A percentile compares a stretch with the other conserved stretches of the same genome.
Conservation (phyloP, 257 asterid genomes). For the Mitragyna speciosa region DNA sequence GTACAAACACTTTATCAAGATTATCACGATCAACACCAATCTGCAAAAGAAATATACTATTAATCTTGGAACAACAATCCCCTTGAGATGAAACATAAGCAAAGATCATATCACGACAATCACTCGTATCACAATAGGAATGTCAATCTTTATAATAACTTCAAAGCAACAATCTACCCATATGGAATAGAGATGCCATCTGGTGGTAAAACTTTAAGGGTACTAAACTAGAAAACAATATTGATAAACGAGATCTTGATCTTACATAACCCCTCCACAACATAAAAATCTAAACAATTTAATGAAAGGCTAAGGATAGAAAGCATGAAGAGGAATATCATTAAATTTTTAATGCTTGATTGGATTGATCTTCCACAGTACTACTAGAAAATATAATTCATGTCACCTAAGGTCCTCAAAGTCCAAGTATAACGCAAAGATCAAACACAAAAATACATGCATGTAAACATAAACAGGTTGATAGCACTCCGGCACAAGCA, state of each 20-base stretch:
- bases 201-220: not conserved
- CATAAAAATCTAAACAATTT: not conserved
- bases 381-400: not conserved
- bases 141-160: not conserved
- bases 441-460: not conserved
- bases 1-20: constrained; percentile 71
- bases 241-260: not conserved
- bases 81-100: not conserved
- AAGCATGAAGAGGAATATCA: not conserved
- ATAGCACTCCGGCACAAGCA: not conserved
- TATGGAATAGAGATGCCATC: not conserved
- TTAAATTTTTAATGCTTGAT: not conserved
- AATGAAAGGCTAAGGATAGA: not conserved
- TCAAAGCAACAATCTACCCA: constrained; percentile 1
- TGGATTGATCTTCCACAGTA: not conserved
- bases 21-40: constrained; percentile 74
- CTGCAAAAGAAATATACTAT: constrained; percentile 45
- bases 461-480: not conserved
- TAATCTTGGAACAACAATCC: constrained; percentile 20
- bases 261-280: not conserved
- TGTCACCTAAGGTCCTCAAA: not conserved
- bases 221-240: not conserved
- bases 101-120: not conserved
- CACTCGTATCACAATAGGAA: not conserved
- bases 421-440: not conserved